Percentiles rank a stretch among this genome's conserved stretches.
Evolutionary conservation across 768 basidiomycete species (phyloP).

Genomic region (Coprinellus micaceus): DNA sequence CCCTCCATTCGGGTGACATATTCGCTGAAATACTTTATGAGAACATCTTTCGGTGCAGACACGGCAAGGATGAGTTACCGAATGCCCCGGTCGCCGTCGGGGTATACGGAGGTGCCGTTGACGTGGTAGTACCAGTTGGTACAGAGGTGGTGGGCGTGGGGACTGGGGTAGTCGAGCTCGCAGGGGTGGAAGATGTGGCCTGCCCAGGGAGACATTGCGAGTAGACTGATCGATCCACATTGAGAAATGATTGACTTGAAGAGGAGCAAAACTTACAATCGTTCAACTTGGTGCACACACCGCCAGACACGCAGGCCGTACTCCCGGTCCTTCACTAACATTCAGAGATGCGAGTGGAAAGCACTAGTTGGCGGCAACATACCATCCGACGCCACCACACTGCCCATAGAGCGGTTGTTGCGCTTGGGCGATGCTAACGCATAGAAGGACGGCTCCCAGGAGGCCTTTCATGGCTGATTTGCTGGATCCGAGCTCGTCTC

Average conservation of each 20-base stretch:
- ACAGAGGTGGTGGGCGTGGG: conserved; percentile 10
- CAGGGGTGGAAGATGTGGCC: conserved; percentile 13
- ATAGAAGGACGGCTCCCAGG: conserved; percentile 18
- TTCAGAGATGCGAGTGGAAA: background rate
- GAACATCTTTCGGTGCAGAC: too few relatives aligned
- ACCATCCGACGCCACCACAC: conserved; percentile 52
- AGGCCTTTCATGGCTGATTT: conserved; percentile 11
- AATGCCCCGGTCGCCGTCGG: conserved; percentile 24
- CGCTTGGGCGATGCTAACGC: conserved; percentile 21
- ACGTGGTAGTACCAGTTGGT: conserved; percentile 1
- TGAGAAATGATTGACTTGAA: too few relatives aligned
- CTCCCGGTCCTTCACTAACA: conserved; percentile 41
- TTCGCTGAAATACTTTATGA: conserved; percentile 28
- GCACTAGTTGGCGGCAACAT: background rate
- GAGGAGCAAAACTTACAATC: conserved; percentile 39
- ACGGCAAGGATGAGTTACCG: conserved; percentile 5
- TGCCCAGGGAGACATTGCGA: conserved; percentile 47
- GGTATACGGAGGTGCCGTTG: conserved; percentile 18
- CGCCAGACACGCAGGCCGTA: conserved; percentile 44
- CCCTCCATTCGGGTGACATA: conserved; percentile 48
- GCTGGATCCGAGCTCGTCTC: conserved; percentile 12
- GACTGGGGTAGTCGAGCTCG: background rate
- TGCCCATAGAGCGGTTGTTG: conserved; percentile 42
- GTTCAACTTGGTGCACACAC: conserved; percentile 42
- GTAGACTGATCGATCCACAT: too few relatives aligned